Evolutionary conservation across 106 monocot species (phyloP).

Genomic region (Dendrobium chrysotoxum): DNA sequence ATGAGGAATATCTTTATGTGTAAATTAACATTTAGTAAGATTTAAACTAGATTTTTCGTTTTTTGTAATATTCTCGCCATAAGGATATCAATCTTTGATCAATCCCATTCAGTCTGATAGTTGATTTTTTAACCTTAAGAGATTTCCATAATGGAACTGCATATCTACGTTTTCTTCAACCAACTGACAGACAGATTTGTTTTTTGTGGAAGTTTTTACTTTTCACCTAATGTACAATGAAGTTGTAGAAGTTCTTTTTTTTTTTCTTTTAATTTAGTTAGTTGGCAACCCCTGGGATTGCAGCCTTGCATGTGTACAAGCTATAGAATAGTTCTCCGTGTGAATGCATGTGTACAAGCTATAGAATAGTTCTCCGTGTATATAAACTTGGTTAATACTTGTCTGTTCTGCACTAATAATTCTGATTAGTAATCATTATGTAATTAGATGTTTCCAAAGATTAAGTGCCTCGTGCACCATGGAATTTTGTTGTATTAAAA

Average conservation of each 20-base stretch:
- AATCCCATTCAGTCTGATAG: background rate
- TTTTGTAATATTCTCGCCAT: slow-evolving; percentile 2
- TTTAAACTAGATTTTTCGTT: background rate
- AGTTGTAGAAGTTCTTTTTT: background rate
- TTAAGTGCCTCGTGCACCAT: no score
- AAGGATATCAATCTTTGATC: background rate
- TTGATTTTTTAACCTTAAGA: background rate
- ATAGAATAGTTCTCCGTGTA: no score
- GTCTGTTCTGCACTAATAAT: no score
- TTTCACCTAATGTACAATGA: background rate
- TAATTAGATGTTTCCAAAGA: no score
- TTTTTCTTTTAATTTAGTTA: background rate
- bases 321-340: no score
- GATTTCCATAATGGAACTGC: background rate
- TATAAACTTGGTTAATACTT: background rate
- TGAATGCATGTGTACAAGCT: background rate
- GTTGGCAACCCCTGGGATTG: background rate
- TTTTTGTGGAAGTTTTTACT: background rate
- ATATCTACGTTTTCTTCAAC: background rate
- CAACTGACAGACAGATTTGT: background rate
- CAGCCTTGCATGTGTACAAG: background rate
- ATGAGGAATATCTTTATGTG: slow-evolving; percentile 6
- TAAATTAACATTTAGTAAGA: slow-evolving; percentile 8
- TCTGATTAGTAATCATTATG: no score
- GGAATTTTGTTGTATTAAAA: no score